phyloP scores from a whole-genome alignment of 495 filamentous ascomycete species.

The Aspergillus steynii region DNA sequence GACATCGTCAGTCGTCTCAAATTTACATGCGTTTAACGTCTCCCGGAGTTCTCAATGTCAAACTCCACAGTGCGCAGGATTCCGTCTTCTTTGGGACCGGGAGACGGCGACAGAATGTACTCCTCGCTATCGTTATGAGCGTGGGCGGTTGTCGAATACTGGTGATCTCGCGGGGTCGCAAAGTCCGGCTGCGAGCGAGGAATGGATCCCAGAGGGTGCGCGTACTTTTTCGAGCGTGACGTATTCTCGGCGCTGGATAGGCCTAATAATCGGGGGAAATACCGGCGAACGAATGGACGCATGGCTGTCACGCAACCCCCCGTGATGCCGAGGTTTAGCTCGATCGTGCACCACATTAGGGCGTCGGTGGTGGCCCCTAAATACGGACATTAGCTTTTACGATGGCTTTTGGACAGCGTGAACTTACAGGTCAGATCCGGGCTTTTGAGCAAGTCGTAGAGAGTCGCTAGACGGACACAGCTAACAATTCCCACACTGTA shows the following conservation, averaged over 20 bases:
- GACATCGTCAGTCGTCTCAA: too few species aligned
- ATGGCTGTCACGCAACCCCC: slow-evolving; percentile 38
- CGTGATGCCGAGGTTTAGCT: slow-evolving; percentile 37
- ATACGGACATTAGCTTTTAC: too few species aligned
- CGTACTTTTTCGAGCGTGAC: slow-evolving; percentile 25
- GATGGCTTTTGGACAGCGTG: not conserved
- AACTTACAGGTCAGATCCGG: slow-evolving; percentile 31
- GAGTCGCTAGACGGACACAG: slow-evolving; percentile 31
- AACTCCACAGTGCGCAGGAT: slow-evolving; percentile 37
- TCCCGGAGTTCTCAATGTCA: slow-evolving; percentile 27
- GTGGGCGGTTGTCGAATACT: slow-evolving; percentile 20
- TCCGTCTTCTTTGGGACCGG: slow-evolving; percentile 16
- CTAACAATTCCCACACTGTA: slow-evolving; percentile 36
- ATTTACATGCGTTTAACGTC: too few species aligned
- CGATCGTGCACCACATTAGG: slow-evolving; percentile 35
- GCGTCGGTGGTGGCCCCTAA: slow-evolving; percentile 32
- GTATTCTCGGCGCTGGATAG: slow-evolving; percentile 20
- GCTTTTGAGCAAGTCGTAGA: slow-evolving; percentile 26
- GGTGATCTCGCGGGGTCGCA: slow-evolving; percentile 9
- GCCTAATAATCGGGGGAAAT: slow-evolving; percentile 36
- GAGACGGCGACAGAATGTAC: slow-evolving; percentile 22
- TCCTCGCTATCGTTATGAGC: slow-evolving; percentile 31
- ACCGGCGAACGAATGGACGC: slow-evolving; percentile 33
- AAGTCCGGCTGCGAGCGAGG: slow-evolving; percentile 27
- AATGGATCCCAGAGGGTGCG: slow-evolving; percentile 27